A percentile compares a stretch with the other conserved stretches of the same genome.
Conservation (phyloP, 2,329 filamentous ascomycete genomes). For the Ophiocordyceps polyrhachis-furcata region DNA sequence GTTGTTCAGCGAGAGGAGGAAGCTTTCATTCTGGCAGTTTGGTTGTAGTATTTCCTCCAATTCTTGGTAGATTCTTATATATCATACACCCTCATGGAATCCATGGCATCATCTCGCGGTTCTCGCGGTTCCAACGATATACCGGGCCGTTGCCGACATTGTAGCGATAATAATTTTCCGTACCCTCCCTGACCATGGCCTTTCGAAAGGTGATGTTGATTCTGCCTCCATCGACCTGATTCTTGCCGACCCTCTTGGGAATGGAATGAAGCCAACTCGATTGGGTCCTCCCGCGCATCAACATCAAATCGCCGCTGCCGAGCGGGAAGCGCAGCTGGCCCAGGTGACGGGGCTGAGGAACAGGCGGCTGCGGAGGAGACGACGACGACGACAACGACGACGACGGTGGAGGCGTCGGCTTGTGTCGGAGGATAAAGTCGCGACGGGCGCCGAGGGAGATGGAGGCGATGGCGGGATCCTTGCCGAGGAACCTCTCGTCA, state of each 20-base stretch:
- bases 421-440: constrained; percentile 68
- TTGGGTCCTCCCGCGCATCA: constrained; percentile 64
- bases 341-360: constrained; percentile 8
- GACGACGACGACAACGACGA: constrained; percentile 4
- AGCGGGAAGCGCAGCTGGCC: constrained; percentile 33
- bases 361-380: neutral
- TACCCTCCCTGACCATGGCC: constrained; percentile 52
- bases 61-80: constrained; percentile 2
- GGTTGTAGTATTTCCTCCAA: constrained; percentile 2
- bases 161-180: constrained; percentile 71
- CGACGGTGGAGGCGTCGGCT: constrained; percentile 27
- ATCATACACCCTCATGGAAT: constrained; percentile 9
- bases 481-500: constrained; percentile 58
- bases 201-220: constrained; percentile 66
- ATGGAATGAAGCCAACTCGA: constrained; percentile 61
- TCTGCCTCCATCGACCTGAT: constrained; percentile 40
- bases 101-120: constrained; percentile 29
- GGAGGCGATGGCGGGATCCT: constrained; percentile 52
- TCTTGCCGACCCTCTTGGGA: constrained; percentile 51
- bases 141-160: constrained; percentile 55
- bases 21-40: no score
- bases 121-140: constrained; percentile 45
- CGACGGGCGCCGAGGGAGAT: constrained; percentile 53
- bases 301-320: constrained; percentile 54
- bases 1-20: neutral